phyloP scores from a whole-genome alignment of 1,139 yeast species.

The Kurtzmaniella quercitrusa region DNA sequence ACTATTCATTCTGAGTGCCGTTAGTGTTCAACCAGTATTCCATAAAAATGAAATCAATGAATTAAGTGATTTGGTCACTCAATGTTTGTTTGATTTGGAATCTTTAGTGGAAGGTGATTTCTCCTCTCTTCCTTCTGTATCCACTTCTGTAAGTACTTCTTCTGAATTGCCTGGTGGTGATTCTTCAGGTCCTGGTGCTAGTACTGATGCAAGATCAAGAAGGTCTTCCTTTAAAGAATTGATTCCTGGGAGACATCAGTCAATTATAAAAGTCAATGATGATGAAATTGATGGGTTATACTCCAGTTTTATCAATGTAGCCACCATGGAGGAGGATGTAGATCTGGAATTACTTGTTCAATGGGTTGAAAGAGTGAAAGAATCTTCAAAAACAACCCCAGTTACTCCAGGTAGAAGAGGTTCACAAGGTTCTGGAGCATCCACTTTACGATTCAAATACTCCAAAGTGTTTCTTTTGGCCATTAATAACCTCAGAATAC shows the following conservation, averaged over 20 bases:
- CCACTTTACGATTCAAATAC: slow-evolving; percentile 35
- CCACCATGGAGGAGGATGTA: slow-evolving; percentile 38
- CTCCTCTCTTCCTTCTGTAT: slow-evolving; percentile 1
- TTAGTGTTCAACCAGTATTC: slow-evolving; percentile 93
- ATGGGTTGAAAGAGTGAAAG: slow-evolving; percentile 46
- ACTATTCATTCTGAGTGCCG: slow-evolving; percentile 84
- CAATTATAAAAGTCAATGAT: slow-evolving; percentile 18
- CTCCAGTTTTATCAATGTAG: slow-evolving; percentile 61
- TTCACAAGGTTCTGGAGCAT: slow-evolving; percentile 9
- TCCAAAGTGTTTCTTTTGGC: slow-evolving; percentile 65
- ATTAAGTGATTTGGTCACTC: slow-evolving; percentile 77
- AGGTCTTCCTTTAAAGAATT: neutral
- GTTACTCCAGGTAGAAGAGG: slow-evolving; percentile 1
- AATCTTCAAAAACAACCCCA: slow-evolving; percentile 18
- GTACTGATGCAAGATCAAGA: neutral
- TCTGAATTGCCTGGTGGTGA: slow-evolving; percentile 1
- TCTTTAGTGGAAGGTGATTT: slow-evolving; percentile 80
- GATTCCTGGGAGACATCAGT: neutral
- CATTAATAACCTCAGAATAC: slow-evolving; percentile 47
- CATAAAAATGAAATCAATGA: slow-evolving; percentile 84
- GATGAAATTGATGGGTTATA: slow-evolving; percentile 61
- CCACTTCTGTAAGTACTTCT: slow-evolving; percentile 1
- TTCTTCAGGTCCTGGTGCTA: too few species aligned
- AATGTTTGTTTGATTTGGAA: slow-evolving; percentile 76
- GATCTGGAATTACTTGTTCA: slow-evolving; percentile 43